phyloP scores from a whole-genome alignment of 2,329 filamentous ascomycete genomes.

The Microcyclospora tardicrescens region DNA sequence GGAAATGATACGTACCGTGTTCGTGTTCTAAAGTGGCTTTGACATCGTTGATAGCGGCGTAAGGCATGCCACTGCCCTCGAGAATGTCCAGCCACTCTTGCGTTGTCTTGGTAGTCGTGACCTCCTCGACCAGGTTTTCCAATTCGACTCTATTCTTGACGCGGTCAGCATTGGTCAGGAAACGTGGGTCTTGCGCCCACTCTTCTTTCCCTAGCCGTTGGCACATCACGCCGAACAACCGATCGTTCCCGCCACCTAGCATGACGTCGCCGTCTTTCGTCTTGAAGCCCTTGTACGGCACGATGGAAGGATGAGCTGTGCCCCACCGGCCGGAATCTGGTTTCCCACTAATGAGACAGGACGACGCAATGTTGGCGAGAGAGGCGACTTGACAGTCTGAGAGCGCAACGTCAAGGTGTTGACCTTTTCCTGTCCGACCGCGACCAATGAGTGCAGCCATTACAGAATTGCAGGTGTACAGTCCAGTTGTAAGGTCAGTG shows the following conservation, averaged over 20 bases:
- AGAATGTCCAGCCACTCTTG: conserved; percentile 76
- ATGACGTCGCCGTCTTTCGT: conserved; percentile 51
- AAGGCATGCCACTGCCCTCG: conserved; percentile 87
- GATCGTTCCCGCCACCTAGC: conserved; percentile 51
- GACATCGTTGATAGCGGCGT: conserved; percentile 87
- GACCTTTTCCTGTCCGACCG: conserved; percentile 61
- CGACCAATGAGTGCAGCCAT: conserved; percentile 83
- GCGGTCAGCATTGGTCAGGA: conserved; percentile 45
- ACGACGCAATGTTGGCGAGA: conserved; percentile 88
- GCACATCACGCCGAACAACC: conserved; percentile 47
- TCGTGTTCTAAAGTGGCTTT: conserved; percentile 70
- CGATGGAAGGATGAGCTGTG: conserved; percentile 95
- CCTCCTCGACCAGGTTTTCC: conserved; percentile 63
- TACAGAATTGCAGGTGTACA: conserved; percentile 91
- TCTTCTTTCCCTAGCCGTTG: conserved; percentile 44
- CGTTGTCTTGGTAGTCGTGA: conserved; percentile 67
- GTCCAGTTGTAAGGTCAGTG: conserved; percentile 84
- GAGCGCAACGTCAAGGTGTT: conserved; percentile 82
- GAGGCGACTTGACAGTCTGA: conserved; percentile 94
- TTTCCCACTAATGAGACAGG: conserved; percentile 74
- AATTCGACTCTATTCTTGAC: conserved; percentile 61
- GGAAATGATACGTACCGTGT: conserved; percentile 48
- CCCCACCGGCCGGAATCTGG: conserved; percentile 87
- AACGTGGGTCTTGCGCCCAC: conserved; percentile 44
- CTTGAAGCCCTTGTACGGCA: conserved; percentile 77